Evolutionary conservation across 148 eudicot species (phyloP), one percentile per base, ranked within the genome.

Genomic region (Beta vulgaris): DNA sequence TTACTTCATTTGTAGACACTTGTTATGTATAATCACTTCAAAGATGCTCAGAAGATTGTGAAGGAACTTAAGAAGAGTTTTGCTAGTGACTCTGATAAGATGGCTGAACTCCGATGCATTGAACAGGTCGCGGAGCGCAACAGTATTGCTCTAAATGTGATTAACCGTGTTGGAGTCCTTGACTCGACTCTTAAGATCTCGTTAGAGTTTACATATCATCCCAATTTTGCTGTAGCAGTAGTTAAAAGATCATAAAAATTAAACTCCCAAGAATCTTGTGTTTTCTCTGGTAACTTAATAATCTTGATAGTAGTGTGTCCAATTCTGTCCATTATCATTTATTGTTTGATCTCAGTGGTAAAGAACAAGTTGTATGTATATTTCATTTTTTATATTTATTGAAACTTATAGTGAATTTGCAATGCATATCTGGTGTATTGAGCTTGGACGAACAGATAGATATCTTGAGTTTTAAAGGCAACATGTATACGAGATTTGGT

Each of bases 41-140:
- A 92, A 68, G 97, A 95, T 76, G 97, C 96, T 25, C 93, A 83
- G 80, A 90, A 83, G 80, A 89, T 90, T 31, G 97, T 90, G 0
- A 92, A 89, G 83, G 97, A 95, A 77, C 84, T 92, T 32, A 85
- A 79, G 79, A 87, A 79, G 77, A 79, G 81, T 76, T 95, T 87
- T 73, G 69, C 85, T 2, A 78, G 84, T 64, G 93, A 95, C 76
- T 87, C 87, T 19, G 85, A 86, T 29, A 88, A 80, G 78, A 13
- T 88, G 83, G 83, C 88, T 9, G 98, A 95, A 82, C 90, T 95
- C 61, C 90, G 89, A 29, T 76, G 78, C 75, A 81, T 95, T 13
- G 98, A 95, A 76, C 98, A 86, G 82, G 93, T 95, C 21, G 97
- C 97, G 23, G 98, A 95, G 77, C 98, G 86, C 70, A 92, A 95